Percentiles rank a stretch among this genome's conserved stretches.
These are phyloP conservation scores for Aeschynomene evenia DNA, from an alignment of 306 rosid genomes.

Conservation along the genomic window DNA sequence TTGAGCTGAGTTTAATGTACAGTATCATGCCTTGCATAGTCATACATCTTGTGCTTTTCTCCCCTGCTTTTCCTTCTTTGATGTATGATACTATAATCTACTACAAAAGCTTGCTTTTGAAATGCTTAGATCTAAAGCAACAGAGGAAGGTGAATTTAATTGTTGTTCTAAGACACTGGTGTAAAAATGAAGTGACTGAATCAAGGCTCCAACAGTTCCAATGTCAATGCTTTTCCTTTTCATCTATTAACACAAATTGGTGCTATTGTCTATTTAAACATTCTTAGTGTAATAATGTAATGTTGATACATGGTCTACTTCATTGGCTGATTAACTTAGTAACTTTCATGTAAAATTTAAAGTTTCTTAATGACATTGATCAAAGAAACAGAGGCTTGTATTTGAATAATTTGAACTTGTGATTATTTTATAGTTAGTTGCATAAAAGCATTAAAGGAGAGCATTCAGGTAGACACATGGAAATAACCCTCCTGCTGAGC, in stretches of 20 bases:
- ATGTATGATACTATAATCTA: neutral
- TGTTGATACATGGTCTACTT: neutral
- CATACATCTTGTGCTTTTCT: neutral
- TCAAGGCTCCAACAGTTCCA: neutral
- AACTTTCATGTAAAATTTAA: neutral
- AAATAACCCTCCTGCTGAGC: neutral
- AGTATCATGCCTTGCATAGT: constrained; percentile 4
- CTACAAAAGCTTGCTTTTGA: neutral
- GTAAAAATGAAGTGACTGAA: neutral
- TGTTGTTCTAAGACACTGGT: neutral
- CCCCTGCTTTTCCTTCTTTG: neutral
- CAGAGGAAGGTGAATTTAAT: neutral
- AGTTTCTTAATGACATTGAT: neutral
- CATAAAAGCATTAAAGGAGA: neutral
- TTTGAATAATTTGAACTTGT: neutral
- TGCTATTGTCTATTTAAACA: neutral
- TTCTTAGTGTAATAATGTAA: neutral
- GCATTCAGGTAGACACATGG: neutral
- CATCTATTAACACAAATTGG: neutral
- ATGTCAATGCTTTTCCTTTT: neutral
- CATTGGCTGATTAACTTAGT: neutral
- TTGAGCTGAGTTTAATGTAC: constrained; percentile 34
- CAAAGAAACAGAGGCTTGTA: neutral
- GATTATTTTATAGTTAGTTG: neutral
- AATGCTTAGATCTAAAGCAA: neutral